Conservation (phyloP, 2,329 filamentous ascomycete genomes). For the Beauveria sp. region DNA sequence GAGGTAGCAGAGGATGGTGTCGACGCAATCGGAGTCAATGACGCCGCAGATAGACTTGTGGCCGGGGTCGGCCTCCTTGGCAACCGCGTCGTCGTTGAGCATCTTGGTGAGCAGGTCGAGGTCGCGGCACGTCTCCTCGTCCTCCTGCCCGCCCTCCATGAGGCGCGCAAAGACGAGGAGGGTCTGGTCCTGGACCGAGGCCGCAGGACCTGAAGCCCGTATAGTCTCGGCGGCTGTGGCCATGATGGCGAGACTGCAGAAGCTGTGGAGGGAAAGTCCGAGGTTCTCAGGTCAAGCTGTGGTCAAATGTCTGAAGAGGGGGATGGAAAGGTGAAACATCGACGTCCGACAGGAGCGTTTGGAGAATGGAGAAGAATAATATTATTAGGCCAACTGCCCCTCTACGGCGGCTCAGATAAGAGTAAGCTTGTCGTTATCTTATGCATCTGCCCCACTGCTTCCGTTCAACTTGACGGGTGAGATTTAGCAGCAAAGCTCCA, state of each 20-base stretch:
- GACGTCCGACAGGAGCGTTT: neutral
- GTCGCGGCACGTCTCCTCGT: conserved; percentile 57
- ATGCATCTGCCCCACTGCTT: conserved; percentile 4
- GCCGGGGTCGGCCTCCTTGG: conserved; percentile 33
- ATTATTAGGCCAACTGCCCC: conserved; percentile 1
- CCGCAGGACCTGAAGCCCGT: conserved; percentile 22
- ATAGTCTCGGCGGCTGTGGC: conserved; percentile 25
- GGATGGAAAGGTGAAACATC: neutral
- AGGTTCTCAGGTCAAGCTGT: neutral
- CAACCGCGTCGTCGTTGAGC: conserved; percentile 45
- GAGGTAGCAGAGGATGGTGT: conserved; percentile 77
- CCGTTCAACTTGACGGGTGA: neutral
- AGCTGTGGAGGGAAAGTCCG: neutral
- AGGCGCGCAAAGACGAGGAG: conserved; percentile 76
- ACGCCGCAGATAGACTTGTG: conserved; percentile 47
- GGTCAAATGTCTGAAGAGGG: neutral
- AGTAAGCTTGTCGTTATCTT: conserved; percentile 10
- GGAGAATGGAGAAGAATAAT: conserved; percentile 1
- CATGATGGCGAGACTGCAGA: conserved; percentile 20
- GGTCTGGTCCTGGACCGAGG: conserved; percentile 52
- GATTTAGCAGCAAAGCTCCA: neutral
- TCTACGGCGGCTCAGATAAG: conserved; percentile 3
- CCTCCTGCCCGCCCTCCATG: conserved; percentile 85
- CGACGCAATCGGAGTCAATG: conserved; percentile 68
- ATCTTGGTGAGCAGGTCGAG: conserved; percentile 53